Evolutionary conservation across 1,139 yeast species (phyloP).

Genomic region (Blastobotrys illinoisensis): DNA sequence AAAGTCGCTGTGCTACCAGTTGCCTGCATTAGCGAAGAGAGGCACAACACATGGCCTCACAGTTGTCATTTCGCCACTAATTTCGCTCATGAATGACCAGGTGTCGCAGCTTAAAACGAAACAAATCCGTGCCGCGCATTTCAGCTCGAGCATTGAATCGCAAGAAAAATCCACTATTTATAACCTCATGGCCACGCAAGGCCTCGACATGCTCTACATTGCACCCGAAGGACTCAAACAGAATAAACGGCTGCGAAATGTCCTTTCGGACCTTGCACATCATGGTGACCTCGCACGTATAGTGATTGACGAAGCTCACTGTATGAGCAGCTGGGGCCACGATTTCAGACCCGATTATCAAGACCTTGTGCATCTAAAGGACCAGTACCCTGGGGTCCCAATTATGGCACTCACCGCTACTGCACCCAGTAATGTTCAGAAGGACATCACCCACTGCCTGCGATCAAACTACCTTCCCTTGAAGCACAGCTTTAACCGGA

Average conservation of each 20-base stretch:
- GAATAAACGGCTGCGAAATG: conserved; percentile 62
- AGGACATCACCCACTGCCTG: conserved; percentile 58
- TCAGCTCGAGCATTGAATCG: conserved; percentile 58
- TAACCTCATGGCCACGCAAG: conserved; percentile 56
- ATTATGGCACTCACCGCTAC: conserved; percentile 97
- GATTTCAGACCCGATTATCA: conserved; percentile 97
- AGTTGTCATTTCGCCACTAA: conserved; percentile 87
- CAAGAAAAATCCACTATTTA: conserved; percentile 63
- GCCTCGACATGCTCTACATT: conserved; percentile 68
- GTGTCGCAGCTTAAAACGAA: conserved; percentile 68
- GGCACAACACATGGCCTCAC: conserved; percentile 82
- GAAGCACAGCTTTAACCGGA: conserved; percentile 77
- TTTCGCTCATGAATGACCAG: conserved; percentile 97
- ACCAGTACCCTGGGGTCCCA: conserved; percentile 72
- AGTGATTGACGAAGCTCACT: conserved; percentile 97
- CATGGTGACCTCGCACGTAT: conserved; percentile 65
- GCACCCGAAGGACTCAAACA: conserved; percentile 95
- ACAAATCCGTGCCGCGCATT: conserved; percentile 67
- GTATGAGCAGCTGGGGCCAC: conserved; percentile 99
- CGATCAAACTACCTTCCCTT: conserved; percentile 40
- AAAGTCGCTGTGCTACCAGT: conserved; percentile 89
- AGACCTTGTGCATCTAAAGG: conserved; percentile 66
- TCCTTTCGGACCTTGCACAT: conserved; percentile 53
- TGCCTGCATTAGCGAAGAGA: conserved; percentile 77
- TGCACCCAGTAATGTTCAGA: conserved; percentile 84